phyloP scores from a whole-genome alignment of 345 rosid genomes.

The Turnera subulata region DNA sequence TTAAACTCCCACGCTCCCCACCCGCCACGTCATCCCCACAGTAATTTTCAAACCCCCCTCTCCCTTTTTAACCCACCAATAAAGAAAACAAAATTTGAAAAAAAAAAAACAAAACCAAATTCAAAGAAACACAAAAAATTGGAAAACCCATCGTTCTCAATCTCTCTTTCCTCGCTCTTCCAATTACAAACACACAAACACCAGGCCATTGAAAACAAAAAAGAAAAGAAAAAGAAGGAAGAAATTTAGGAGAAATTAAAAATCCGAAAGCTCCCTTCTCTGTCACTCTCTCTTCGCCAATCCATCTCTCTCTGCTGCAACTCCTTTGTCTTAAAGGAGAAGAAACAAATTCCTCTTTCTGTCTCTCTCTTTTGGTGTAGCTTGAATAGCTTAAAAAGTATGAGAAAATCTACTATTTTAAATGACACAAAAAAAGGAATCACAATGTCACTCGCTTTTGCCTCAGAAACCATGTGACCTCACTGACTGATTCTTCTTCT shows the following conservation, averaged over 20 bases:
- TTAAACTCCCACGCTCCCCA: slow-evolving; percentile 11
- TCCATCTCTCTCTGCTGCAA: slow-evolving; percentile 31
- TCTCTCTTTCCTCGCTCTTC: slow-evolving; percentile 7
- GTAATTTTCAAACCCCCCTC: neutral
- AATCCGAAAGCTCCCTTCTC: slow-evolving; percentile 5
- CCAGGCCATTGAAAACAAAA: neutral
- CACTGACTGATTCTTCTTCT: slow-evolving; percentile 55
- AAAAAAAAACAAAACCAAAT: neutral
- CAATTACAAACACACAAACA: too few relatives aligned
- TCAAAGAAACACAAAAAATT: slow-evolving; percentile 21
- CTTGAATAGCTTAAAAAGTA: slow-evolving; percentile 16
- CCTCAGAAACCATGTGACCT: slow-evolving; percentile 72
- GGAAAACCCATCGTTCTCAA: slow-evolving; percentile 23
- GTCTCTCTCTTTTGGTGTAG: slow-evolving; percentile 9
- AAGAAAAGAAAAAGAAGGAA: too few relatives aligned
- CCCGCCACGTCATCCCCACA: slow-evolving; percentile 32
- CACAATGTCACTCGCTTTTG: slow-evolving; percentile 47
- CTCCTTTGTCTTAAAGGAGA: slow-evolving; percentile 63
- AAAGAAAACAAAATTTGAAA: slow-evolving; percentile 2
- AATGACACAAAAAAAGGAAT: neutral
- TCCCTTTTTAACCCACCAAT: neutral
- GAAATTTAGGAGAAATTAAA: neutral
- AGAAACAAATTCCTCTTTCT: slow-evolving; percentile 45
- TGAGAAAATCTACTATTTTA: too few relatives aligned
- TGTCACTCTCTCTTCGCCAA: slow-evolving; percentile 11